phyloP scores from a whole-genome alignment of 106 monocot genomes.

The Allium fistulosum region DNA sequence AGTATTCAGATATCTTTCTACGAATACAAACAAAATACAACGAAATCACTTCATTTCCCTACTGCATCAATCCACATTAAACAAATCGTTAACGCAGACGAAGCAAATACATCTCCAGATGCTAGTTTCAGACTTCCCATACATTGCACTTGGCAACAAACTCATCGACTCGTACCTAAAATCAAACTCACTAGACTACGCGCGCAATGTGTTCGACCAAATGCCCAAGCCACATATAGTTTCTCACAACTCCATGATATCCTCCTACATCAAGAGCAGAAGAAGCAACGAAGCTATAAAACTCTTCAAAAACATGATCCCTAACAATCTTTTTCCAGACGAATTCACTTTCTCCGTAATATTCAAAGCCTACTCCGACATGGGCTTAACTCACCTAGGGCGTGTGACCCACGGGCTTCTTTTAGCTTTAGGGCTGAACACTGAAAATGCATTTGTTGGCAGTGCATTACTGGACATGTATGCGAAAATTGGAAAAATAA shows the following conservation, averaged over 20 bases:
- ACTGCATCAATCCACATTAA: constrained; percentile 34
- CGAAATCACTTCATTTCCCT: constrained; percentile 26
- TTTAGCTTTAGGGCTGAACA: constrained; percentile 28
- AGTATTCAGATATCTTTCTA: background rate
- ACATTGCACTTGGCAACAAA: constrained; percentile 61
- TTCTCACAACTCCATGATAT: constrained; percentile 57
- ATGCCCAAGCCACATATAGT: constrained; percentile 62
- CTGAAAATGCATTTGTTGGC: constrained; percentile 28
- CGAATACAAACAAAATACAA: background rate
- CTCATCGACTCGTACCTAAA: constrained; percentile 48
- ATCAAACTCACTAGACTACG: constrained; percentile 30
- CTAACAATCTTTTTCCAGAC: constrained; percentile 25
- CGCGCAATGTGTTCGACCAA: constrained; percentile 58
- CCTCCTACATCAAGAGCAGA: constrained; percentile 29
- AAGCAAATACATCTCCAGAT: constrained; percentile 40
- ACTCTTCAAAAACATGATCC: constrained; percentile 39
- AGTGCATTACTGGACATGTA: constrained; percentile 65
- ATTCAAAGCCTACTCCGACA: constrained; percentile 37
- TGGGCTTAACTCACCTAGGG: constrained; percentile 22
- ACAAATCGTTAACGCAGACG: constrained; percentile 17
- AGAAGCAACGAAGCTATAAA: constrained; percentile 29
- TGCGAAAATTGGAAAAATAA: constrained; percentile 33
- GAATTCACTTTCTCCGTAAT: constrained; percentile 62
- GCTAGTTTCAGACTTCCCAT: constrained; percentile 42
- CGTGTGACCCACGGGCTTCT: constrained; percentile 31